Conservation (phyloP, 495 filamentous ascomycete species). For the Opeltia flavorubescens region DNA sequence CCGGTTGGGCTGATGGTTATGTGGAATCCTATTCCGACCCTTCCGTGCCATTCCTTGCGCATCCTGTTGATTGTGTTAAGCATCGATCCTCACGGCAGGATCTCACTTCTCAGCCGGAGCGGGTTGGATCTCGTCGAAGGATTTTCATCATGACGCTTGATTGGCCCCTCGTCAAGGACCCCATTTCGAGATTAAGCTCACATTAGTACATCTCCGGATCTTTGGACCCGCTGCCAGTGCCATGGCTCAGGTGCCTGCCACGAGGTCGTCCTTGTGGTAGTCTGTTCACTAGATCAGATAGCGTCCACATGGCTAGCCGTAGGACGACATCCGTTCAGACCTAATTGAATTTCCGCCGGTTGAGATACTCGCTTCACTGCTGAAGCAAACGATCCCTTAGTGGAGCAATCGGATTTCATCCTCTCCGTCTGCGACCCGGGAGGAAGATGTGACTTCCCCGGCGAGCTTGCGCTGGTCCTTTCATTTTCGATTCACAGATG, state of each 20-base stretch:
- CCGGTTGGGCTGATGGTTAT: no score
- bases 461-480: background rate
- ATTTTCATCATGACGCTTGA: no score
- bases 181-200: background rate
- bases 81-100: background rate
- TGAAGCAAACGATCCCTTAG: background rate
- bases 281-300: no score
- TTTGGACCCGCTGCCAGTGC: background rate
- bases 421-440: background rate
- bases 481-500: background rate
- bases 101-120: no score
- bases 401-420: background rate
- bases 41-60: no score
- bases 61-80: no score
- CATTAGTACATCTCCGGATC: background rate
- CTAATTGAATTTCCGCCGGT: no score
- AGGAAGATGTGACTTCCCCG: constrained; percentile 1
- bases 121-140: background rate
- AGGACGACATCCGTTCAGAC: background rate
- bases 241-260: background rate
- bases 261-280: no score
- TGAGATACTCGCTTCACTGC: background rate
- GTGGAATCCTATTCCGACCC: no score
- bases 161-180: background rate
- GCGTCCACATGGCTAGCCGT: background rate